These are phyloP conservation scores for Aspergillus sp. DNA, from an alignment of 2,329 filamentous ascomycete genomes.

Conservation along the genomic window DNA sequence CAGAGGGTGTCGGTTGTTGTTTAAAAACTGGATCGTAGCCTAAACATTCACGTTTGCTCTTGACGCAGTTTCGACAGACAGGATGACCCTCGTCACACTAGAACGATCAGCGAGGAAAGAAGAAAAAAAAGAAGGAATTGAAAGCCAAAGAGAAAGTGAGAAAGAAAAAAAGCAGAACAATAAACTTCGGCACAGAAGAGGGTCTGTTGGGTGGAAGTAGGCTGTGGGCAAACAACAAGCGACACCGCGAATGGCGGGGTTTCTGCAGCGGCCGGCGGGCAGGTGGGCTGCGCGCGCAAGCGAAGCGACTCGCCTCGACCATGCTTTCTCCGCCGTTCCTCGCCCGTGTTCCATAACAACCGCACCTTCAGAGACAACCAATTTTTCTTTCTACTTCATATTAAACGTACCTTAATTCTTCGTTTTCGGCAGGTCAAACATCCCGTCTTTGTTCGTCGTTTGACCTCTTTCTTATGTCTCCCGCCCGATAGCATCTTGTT, in stretches of 20 bases:
- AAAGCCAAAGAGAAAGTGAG: conserved; percentile 4
- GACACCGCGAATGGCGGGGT: conserved; percentile 21
- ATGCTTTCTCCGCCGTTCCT: conserved; percentile 6
- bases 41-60: conserved; percentile 65
- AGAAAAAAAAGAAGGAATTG: not conserved
- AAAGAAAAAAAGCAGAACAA: conserved; percentile 16
- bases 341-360: conserved; percentile 6
- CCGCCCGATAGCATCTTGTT: conserved; percentile 59
- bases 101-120: conserved; percentile 6
- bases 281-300: conserved; percentile 20
- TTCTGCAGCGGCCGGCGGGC: conserved; percentile 11
- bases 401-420: conserved; percentile 66
- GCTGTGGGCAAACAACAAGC: conserved; percentile 19
- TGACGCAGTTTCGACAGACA: conserved; percentile 70
- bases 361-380: too few species aligned
- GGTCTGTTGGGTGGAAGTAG: conserved; percentile 5
- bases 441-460: conserved; percentile 71
- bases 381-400: too few species aligned
- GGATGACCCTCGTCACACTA: conserved; percentile 97
- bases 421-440: conserved; percentile 64
- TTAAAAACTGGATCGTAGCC: conserved; percentile 68
- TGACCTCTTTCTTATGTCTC: conserved; percentile 69
- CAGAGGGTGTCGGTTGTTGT: conserved; percentile 68
- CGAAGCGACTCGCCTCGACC: conserved; percentile 19
- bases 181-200: conserved; percentile 10